These are phyloP conservation scores for Marasmius tenuissimus DNA, from an alignment of 1,284 basidiomycete genomes.

Conservation along the genomic window DNA sequence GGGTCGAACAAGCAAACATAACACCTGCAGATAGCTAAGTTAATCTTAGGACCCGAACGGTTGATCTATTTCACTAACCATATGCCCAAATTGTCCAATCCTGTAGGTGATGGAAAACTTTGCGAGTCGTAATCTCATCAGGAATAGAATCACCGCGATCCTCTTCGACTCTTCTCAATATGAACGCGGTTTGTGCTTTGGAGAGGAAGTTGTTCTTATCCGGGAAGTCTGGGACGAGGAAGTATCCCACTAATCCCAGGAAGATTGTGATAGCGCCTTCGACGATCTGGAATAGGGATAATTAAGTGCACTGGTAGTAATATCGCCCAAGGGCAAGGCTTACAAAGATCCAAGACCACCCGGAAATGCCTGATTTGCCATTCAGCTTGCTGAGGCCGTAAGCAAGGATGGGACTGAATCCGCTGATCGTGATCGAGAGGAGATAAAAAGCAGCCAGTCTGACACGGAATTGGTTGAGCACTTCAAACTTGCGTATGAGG, in stretches of 20 bases:
- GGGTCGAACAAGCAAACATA: constrained; percentile 41
- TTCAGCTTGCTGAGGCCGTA: constrained; percentile 12
- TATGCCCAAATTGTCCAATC: constrained; percentile 47
- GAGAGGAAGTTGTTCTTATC: constrained; percentile 11
- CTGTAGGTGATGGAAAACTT: constrained; percentile 34
- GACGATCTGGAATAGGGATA: constrained; percentile 1
- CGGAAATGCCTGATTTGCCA: constrained; percentile 5
- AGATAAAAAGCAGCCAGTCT: constrained; percentile 16
- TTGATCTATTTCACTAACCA: constrained; percentile 24
- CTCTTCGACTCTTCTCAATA: constrained; percentile 5
- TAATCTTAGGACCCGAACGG: not conserved
- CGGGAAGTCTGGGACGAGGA: constrained; percentile 10
- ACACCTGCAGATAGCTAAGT: constrained; percentile 24
- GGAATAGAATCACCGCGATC: constrained; percentile 21
- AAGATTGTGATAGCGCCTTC: constrained; percentile 10
- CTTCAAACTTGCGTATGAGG: not conserved
- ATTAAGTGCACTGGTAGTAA: not conserved
- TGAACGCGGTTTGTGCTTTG: constrained; percentile 3
- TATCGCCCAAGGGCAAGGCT: not conserved
- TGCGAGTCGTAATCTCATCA: constrained; percentile 34
- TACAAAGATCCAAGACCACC: constrained; percentile 15
- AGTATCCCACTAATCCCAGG: constrained; percentile 5
- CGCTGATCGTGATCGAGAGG: constrained; percentile 13
- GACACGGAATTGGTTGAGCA: not conserved
- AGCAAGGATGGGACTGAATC: constrained; percentile 15